Percentiles rank a stretch among this genome's conserved stretches.
Conservation (phyloP, 2,329 filamentous ascomycete species). For the Diplodia corticola region DNA sequence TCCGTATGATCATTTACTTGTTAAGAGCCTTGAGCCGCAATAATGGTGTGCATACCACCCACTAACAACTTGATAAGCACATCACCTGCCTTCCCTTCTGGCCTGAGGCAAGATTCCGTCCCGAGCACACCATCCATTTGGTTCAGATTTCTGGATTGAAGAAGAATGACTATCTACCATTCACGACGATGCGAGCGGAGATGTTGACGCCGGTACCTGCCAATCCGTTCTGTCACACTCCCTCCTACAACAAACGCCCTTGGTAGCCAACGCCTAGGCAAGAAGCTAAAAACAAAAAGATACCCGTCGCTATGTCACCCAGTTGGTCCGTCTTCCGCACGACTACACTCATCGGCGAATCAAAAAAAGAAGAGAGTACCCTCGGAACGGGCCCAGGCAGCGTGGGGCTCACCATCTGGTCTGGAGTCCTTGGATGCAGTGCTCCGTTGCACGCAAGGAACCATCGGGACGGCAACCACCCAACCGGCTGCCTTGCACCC, state of each 20-base stretch:
- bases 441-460: neutral
- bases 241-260: neutral
- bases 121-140: neutral
- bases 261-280: constrained; percentile 3
- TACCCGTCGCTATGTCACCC: neutral
- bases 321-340: neutral
- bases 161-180: constrained; percentile 7
- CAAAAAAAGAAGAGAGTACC: neutral
- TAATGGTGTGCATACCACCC: neutral
- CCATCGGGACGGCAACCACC: neutral
- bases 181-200: constrained; percentile 10
- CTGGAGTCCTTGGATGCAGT: constrained; percentile 1
- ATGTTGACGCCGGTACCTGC: neutral
- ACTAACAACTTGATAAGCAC: neutral
- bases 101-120: neutral
- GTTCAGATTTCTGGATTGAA: neutral
- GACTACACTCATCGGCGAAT: neutral
- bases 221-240: neutral
- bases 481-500: neutral
- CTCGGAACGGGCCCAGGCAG: neutral
- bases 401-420: neutral
- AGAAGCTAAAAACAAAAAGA: neutral
- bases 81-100: neutral
- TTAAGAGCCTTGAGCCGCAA: neutral
- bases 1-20: neutral